A percentile compares a stretch with the other conserved stretches of the same genome.
Conservation (phyloP, 495 filamentous ascomycete species). For the Bombardia bombarda region DNA sequence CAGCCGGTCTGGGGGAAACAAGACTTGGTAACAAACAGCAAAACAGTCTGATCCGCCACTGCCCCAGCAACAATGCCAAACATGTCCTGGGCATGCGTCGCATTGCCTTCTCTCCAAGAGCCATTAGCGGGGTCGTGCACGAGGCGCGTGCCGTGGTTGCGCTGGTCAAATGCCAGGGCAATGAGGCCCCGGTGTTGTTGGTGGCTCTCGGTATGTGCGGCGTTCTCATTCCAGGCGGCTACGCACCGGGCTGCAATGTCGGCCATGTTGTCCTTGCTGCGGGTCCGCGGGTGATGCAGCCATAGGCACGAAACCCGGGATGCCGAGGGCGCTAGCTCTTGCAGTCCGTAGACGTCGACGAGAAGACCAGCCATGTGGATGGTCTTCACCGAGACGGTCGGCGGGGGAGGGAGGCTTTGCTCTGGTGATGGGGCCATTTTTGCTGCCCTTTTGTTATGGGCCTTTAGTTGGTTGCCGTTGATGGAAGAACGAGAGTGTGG, state of each 20-base stretch:
- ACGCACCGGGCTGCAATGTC: constrained; percentile 31
- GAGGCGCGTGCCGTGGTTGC: constrained; percentile 77
- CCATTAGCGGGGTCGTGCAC: constrained; percentile 54
- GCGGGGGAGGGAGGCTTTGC: constrained; percentile 18
- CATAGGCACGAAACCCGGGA: constrained; percentile 62
- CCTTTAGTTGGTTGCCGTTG: not conserved
- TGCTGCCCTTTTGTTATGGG: not conserved
- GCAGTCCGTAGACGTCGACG: constrained; percentile 68
- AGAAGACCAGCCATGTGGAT: constrained; percentile 69
- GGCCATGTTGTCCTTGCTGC: constrained; percentile 62
- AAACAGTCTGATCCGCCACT: constrained; percentile 56
- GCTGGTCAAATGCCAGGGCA: constrained; percentile 75
- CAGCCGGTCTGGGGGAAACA: too few relatives aligned
- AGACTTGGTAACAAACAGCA: constrained; percentile 23
- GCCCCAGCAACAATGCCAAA: constrained; percentile 58
- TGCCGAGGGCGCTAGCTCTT: constrained; percentile 52
- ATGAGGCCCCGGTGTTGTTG: constrained; percentile 48
- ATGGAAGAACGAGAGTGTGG: too few relatives aligned
- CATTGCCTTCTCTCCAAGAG: constrained; percentile 73
- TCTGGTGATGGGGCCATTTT: not conserved
- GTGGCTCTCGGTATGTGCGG: constrained; percentile 2
- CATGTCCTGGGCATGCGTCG: constrained; percentile 82
- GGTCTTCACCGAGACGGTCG: constrained; percentile 50
- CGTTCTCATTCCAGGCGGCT: constrained; percentile 23
- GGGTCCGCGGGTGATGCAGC: constrained; percentile 75